Conservation (phyloP, 768 basidiomycete genomes). For the Lyophyllum semitale region DNA sequence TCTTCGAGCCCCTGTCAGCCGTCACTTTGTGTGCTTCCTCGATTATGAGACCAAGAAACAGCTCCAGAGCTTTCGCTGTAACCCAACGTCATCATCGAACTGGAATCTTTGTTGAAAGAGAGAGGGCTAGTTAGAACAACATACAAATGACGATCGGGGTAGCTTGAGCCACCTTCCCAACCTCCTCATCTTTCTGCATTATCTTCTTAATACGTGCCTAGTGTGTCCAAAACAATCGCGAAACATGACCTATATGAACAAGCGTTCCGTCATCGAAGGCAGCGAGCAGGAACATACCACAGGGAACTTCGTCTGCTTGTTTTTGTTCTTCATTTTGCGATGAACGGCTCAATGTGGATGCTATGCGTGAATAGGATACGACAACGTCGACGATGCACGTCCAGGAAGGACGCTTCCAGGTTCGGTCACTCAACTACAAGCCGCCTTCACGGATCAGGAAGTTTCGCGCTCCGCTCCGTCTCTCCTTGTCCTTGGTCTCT, state of each 20-base stretch:
- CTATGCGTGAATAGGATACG: background rate
- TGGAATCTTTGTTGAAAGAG: background rate
- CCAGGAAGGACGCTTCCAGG: background rate
- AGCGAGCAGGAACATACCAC: constrained; percentile 55
- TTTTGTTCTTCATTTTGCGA: constrained; percentile 78
- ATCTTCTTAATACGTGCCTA: constrained; percentile 99
- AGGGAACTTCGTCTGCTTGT: constrained; percentile 90
- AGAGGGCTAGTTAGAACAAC: constrained; percentile 28
- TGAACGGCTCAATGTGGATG: background rate
- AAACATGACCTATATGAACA: constrained; percentile 2
- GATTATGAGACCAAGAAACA: constrained; percentile 85
- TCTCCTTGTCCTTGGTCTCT: too few relatives aligned
- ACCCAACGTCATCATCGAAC: background rate
- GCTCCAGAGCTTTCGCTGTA: constrained; percentile 90
- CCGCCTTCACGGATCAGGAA: background rate
- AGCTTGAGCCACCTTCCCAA: constrained; percentile 96
- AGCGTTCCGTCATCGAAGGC: background rate
- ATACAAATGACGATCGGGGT: constrained; percentile 96
- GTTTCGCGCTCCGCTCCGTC: too few relatives aligned
- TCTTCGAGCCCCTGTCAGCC: constrained; percentile 74
- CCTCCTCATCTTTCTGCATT: constrained; percentile 99
- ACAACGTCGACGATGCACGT: background rate
- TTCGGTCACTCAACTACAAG: background rate
- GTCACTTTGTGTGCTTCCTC: constrained; percentile 85
- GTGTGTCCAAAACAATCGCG: background rate